Conservation (phyloP, 2,329 filamentous ascomycete species). For the Trichoderma sp. region DNA sequence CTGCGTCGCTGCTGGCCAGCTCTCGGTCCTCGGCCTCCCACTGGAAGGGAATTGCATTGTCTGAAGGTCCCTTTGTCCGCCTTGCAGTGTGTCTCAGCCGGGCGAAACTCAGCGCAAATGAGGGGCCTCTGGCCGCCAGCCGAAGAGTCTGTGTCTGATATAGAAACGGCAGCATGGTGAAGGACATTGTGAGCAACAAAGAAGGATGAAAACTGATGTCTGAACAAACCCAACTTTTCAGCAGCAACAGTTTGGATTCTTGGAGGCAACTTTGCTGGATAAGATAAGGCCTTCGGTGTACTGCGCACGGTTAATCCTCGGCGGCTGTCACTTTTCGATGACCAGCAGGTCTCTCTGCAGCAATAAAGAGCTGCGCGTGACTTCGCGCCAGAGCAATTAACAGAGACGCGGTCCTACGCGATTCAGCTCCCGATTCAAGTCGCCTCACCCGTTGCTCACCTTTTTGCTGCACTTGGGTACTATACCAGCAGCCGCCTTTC, state of each 20-base stretch:
- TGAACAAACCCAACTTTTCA: not conserved
- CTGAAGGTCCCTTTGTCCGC: slow-evolving; percentile 30
- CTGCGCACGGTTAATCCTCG: slow-evolving; percentile 17
- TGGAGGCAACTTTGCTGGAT: not conserved
- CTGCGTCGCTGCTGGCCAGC: slow-evolving; percentile 30
- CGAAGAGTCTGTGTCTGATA: slow-evolving; percentile 68
- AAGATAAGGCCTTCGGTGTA: not conserved
- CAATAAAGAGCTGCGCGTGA: slow-evolving; percentile 35
- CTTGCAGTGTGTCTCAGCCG: slow-evolving; percentile 32
- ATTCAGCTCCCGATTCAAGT: not conserved
- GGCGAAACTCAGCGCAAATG: slow-evolving; percentile 32
- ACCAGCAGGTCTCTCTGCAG: not conserved
- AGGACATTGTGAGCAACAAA: slow-evolving; percentile 43
- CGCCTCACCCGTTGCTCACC: slow-evolving; percentile 13
- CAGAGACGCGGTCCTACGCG: slow-evolving; percentile 25
- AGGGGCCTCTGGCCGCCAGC: slow-evolving; percentile 36
- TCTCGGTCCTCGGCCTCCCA: slow-evolving; percentile 40
- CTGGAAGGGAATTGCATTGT: slow-evolving; percentile 57
- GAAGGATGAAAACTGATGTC: not conserved
- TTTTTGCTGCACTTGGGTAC: slow-evolving; percentile 3
- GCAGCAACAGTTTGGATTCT: not conserved
- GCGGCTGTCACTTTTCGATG: not conserved
- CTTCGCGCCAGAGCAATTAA: slow-evolving; percentile 39
- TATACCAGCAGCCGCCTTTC: not conserved
- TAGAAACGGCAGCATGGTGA: slow-evolving; percentile 65